Conservation (phyloP, 2,329 filamentous ascomycete genomes). For the Penicillium hesseltinei region DNA sequence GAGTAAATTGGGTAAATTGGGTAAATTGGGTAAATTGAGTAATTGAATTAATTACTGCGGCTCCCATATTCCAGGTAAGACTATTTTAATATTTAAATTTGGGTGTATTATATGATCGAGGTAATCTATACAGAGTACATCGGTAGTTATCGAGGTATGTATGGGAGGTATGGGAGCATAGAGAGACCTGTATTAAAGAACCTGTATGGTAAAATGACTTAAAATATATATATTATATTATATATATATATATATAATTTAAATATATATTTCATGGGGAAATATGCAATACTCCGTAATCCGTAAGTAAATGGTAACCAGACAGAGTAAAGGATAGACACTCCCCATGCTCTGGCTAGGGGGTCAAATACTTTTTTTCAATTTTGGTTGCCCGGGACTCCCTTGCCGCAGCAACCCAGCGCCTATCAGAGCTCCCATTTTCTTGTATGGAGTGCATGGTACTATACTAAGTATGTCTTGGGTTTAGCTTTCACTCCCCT, state of each 20-base stretch:
- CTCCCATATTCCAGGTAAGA: constrained; percentile 1
- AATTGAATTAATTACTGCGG: constrained; percentile 12
- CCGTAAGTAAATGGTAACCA: not conserved
- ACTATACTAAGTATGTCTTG: not conserved
- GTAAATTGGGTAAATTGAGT: too few species aligned
- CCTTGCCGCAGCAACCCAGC: constrained; percentile 39
- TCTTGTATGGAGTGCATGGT: too few species aligned
- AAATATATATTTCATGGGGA: too few species aligned
- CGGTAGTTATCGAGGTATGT: not conserved
- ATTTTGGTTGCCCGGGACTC: constrained; percentile 37
- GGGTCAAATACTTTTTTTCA: constrained; percentile 11
- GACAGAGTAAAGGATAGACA: constrained; percentile 8
- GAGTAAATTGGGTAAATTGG: too few species aligned
- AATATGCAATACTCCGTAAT: not conserved
- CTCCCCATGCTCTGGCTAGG: constrained; percentile 10
- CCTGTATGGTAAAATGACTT: too few species aligned
- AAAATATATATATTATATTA: not conserved
- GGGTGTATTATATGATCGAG: too few species aligned
- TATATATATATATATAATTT: not conserved
- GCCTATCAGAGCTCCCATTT: constrained; percentile 30
- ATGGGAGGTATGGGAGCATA: too few species aligned
- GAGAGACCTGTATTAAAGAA: too few species aligned
- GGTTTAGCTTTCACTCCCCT: constrained; percentile 2
- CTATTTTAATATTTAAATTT: constrained; percentile 1
- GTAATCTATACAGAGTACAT: not conserved